Percentiles rank a stretch among this genome's conserved stretches.
phyloP scores from a whole-genome alignment of 768 basidiomycete genomes.

The Agrocybe pediades region DNA sequence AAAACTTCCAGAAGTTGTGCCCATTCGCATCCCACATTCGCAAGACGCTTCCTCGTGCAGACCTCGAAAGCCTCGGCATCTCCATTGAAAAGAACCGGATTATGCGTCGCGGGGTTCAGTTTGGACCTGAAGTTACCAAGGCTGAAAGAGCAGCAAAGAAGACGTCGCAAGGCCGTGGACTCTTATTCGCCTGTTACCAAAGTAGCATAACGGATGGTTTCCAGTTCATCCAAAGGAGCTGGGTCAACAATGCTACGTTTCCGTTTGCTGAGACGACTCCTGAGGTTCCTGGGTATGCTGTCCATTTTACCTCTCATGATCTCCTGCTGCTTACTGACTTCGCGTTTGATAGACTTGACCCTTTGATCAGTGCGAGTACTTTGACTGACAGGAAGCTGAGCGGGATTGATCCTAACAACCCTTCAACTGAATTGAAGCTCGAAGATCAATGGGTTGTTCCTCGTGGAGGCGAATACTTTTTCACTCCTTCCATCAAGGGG shows the following conservation, averaged over 20 bases:
- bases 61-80: constrained; percentile 29
- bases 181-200: constrained; percentile 46
- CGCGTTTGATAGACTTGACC: constrained; percentile 12
- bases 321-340: not conserved
- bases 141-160: constrained; percentile 33
- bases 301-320: not conserved
- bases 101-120: constrained; percentile 49
- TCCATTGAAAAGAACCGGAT: constrained; percentile 37
- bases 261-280: constrained; percentile 25
- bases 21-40: constrained; percentile 50
- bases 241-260: constrained; percentile 39
- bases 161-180: constrained; percentile 47
- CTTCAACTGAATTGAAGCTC: constrained; percentile 26
- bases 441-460: constrained; percentile 40
- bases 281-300: constrained; percentile 29
- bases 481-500: constrained; percentile 46
- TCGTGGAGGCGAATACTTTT: constrained; percentile 55
- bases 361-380: constrained; percentile 17
- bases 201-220: constrained; percentile 41
- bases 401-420: constrained; percentile 52
- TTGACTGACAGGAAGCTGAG: constrained; percentile 14
- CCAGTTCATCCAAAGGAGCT: constrained; percentile 39
- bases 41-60: constrained; percentile 46
- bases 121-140: constrained; percentile 48
- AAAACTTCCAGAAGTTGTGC: constrained; percentile 35